Evolutionary conservation across 495 filamentous ascomycete species (phyloP).

Genomic region (Lepraria neglecta): DNA sequence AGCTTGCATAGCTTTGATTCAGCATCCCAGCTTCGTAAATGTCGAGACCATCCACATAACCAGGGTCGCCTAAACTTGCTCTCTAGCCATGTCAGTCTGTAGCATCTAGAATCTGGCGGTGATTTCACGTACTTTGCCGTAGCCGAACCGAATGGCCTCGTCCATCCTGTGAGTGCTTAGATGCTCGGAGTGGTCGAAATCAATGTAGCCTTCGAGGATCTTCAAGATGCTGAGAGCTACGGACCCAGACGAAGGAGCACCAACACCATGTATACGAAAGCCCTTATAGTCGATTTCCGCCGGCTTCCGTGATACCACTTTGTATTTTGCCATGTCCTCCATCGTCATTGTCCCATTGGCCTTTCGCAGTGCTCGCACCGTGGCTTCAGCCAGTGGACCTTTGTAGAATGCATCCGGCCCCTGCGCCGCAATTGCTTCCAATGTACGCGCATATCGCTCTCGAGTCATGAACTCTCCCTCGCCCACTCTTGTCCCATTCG

Average conservation of each 20-base stretch:
- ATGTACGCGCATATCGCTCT: conserved; percentile 69
- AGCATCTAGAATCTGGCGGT: not conserved
- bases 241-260: conserved; percentile 65
- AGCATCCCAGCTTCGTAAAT: conserved; percentile 60
- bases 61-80: conserved; percentile 70
- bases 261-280: conserved; percentile 57
- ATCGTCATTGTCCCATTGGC: conserved; percentile 75
- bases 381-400: conserved; percentile 64
- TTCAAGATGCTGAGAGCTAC: conserved; percentile 70
- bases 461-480: conserved; percentile 70
- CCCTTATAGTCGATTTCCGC: conserved; percentile 63
- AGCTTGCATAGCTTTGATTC: conserved; percentile 44
- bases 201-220: conserved; percentile 64
- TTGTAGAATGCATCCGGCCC: conserved; percentile 71
- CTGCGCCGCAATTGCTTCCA: conserved; percentile 62
- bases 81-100: conserved; percentile 30
- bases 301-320: conserved; percentile 50
- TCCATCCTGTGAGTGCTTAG: conserved; percentile 72
- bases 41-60: conserved; percentile 54
- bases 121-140: conserved; percentile 42
- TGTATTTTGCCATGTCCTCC: conserved; percentile 63
- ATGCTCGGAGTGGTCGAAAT: conserved; percentile 49
- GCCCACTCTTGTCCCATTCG: conserved; percentile 61
- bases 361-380: conserved; percentile 54
- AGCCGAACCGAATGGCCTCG: conserved; percentile 82